Evolutionary conservation across 345 rosid species (phyloP).

Genomic region (Gossypium turneri): DNA sequence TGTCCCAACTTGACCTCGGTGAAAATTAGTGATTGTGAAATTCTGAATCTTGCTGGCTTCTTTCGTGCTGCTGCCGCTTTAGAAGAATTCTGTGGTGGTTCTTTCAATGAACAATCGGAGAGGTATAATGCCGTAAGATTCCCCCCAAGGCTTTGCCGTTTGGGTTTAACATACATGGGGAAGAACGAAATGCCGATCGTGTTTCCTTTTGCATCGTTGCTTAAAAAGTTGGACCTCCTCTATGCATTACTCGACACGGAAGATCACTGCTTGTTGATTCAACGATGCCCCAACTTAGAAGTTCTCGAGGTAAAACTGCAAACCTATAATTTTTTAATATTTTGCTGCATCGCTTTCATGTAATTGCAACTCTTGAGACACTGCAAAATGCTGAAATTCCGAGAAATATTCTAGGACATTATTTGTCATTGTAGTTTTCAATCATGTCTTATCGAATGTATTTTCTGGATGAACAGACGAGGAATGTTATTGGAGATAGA

Average conservation of each 20-base stretch:
- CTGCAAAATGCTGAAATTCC: not conserved
- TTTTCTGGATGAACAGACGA: conserved; percentile 52
- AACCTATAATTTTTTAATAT: conserved; percentile 4
- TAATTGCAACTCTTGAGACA: not conserved
- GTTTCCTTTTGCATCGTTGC: conserved; percentile 66
- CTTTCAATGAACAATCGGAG: conserved; percentile 49
- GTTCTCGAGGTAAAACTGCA: conserved; percentile 70
- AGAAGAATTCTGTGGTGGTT: conserved; percentile 93
- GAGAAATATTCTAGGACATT: conserved; percentile 7
- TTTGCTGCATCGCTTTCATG: not conserved
- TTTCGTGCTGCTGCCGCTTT: conserved; percentile 57
- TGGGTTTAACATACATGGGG: conserved; percentile 76
- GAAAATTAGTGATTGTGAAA: conserved; percentile 73
- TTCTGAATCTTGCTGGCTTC: conserved; percentile 63
- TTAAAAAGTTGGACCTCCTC: conserved; percentile 82
- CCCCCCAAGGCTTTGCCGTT: conserved; percentile 57
- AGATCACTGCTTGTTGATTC: conserved; percentile 77
- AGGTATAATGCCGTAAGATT: conserved; percentile 44
- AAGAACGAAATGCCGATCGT: conserved; percentile 69
- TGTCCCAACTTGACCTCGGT: conserved; percentile 64
- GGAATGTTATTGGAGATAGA: conserved; percentile 93
- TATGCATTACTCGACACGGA: conserved; percentile 76
- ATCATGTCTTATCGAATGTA: not conserved
- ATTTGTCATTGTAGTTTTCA: not conserved
- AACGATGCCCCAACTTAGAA: conserved; percentile 80